Evolutionary conservation across 2,329 filamentous ascomycete species (phyloP), one percentile per base, ranked within the genome.

Genomic region (Paracorniculantispora psalliotae): DNA sequence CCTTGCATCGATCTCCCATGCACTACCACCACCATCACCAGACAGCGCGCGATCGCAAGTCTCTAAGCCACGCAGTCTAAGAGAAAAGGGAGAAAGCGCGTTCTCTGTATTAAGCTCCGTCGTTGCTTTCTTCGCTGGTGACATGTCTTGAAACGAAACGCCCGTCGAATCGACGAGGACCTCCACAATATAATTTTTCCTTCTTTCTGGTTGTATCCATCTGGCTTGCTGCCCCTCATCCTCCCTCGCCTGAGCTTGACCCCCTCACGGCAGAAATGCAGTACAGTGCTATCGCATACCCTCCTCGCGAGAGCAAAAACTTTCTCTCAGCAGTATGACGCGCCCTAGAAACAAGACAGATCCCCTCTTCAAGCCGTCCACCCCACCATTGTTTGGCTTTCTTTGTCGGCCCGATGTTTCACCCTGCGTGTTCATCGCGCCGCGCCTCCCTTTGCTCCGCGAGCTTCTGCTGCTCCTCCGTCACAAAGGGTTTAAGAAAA

Each of bases 401-500:
- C 43, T 47, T 47, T 12, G 19, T 47, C 19, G 19, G 15, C 43
- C 19, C 55, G 43, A 57, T 56, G 43, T 56, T 48, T 48, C 53
- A 48, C 53, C 53, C 43, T 48, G 53, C 53, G 53, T 48, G 53
- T 48, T 56, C 53, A 25, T 47, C 43, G 25, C 26, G 23, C 13
- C 15, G 23, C 44, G 3, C 30, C 43, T 37, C 53, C 53, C 43
- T 56, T 48, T 41, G 17, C 21, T 12, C 10, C 13, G 21, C 9
- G 12, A 12, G 44, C 23, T 30, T 19, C 2, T 17, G 25, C 26
- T 5, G 37, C 37, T 4, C n/a, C 13, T 41, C 37, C 17, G 7
- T 8, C 37, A 41, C 7, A 41, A 19, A 8, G 13, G 37, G n/a
- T n/a, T n/a, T n/a, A n/a, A n/a, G n/a, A n/a, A 12, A 33, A 33